phyloP scores from a whole-genome alignment of 2,329 filamentous ascomycete genomes.

The Magnaporthales sp. region DNA sequence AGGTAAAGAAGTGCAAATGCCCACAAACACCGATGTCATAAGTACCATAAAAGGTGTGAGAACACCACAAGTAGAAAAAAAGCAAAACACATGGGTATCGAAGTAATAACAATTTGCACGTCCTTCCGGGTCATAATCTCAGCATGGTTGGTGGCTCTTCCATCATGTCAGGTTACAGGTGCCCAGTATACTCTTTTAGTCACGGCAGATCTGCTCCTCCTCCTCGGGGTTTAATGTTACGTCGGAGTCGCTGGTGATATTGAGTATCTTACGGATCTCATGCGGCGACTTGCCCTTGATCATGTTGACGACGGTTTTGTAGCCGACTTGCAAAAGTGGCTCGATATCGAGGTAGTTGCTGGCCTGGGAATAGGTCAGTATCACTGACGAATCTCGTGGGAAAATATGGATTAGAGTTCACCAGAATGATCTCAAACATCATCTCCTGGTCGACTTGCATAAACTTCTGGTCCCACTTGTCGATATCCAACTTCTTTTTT shows the following conservation, averaged over 20 bases:
- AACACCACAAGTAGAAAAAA: too few species aligned
- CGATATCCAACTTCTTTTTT: constrained; percentile 98
- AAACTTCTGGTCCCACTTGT: constrained; percentile 99
- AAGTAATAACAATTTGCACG: too few species aligned
- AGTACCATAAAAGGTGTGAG: too few species aligned
- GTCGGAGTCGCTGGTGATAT: constrained; percentile 99
- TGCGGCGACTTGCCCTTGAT: constrained; percentile 99
- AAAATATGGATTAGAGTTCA: constrained; percentile 32
- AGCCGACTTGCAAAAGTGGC: constrained; percentile 91
- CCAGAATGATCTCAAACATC: constrained; percentile 98
- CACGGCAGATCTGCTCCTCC: constrained; percentile 91
- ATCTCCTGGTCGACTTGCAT: constrained; percentile 99
- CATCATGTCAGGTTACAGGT: too few species aligned
- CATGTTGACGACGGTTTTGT: constrained; percentile 99
- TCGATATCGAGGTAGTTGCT: constrained; percentile 99
- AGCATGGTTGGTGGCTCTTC: too few species aligned
- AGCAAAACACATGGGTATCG: too few species aligned
- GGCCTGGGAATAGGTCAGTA: constrained; percentile 46
- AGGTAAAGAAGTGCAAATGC: too few species aligned
- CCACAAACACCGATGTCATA: too few species aligned
- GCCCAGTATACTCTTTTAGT: constrained; percentile 21
- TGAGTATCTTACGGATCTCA: constrained; percentile 99
- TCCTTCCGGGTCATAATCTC: too few species aligned
- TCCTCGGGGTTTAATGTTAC: constrained; percentile 98
- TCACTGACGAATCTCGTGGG: neutral